Conservation (phyloP, 208 protist genomes). For the Vickermania spadyakhi region DNA sequence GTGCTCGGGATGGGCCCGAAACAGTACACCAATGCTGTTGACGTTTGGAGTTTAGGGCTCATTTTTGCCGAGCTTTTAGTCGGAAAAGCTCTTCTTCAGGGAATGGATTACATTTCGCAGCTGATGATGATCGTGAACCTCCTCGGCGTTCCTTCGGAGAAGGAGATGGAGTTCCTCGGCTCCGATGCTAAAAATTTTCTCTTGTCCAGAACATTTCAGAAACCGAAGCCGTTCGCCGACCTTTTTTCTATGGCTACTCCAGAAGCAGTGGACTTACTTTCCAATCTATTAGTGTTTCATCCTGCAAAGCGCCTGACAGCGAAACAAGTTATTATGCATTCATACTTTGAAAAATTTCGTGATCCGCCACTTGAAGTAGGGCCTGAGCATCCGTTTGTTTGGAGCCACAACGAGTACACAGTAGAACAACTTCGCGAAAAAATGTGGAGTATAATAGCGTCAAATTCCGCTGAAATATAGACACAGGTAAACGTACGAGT, state of each 20-base stretch:
- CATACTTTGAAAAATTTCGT: slow-evolving; percentile 89
- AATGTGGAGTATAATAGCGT: slow-evolving; percentile 65
- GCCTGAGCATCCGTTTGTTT: slow-evolving; percentile 60
- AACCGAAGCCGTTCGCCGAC: slow-evolving; percentile 57
- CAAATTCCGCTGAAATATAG: slow-evolving; percentile 24
- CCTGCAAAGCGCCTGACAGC: slow-evolving; percentile 92
- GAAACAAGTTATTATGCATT: slow-evolving; percentile 91
- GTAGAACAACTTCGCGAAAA: slow-evolving; percentile 57
- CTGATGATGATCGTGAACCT: slow-evolving; percentile 80
- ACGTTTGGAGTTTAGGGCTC: slow-evolving; percentile 95
- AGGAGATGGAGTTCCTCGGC: slow-evolving; percentile 85
- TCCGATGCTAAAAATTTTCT: slow-evolving; percentile 67
- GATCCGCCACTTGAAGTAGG: slow-evolving; percentile 68
- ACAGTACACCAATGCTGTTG: slow-evolving; percentile 94
- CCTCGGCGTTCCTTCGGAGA: slow-evolving; percentile 52
- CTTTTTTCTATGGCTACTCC: slow-evolving; percentile 90
- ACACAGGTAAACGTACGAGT: too few species aligned
- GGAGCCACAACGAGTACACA: slow-evolving; percentile 62
- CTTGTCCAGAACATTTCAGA: slow-evolving; percentile 11
- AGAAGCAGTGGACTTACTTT: slow-evolving; percentile 92
- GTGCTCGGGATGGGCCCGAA: slow-evolving; percentile 88
- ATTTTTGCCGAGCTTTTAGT: slow-evolving; percentile 98
- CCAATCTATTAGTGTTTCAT: slow-evolving; percentile 94
- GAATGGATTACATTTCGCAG: slow-evolving; percentile 77
- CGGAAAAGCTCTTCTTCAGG: slow-evolving; percentile 94